Evolutionary conservation across 1,284 basidiomycete species (phyloP).

Genomic region (Cerioporus squamosus): DNA sequence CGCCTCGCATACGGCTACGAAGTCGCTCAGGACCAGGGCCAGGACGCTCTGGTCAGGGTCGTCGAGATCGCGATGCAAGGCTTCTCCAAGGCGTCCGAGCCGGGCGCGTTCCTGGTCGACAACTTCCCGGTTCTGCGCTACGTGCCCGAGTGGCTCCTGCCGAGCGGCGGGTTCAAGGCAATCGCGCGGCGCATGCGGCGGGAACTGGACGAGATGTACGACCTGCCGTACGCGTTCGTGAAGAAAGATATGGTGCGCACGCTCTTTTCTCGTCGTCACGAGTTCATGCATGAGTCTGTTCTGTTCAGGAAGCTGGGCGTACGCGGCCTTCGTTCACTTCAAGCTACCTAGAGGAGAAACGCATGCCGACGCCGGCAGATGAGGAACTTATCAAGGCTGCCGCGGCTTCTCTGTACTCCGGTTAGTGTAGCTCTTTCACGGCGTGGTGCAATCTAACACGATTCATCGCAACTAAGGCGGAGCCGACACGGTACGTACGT

Average conservation of each 20-base stretch:
- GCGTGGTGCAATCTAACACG: neutral
- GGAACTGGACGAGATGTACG: slow-evolving; percentile 37
- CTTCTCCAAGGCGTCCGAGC: slow-evolving; percentile 42
- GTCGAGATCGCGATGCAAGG: slow-evolving; percentile 48
- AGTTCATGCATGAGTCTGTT: neutral
- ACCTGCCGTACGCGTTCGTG: slow-evolving; percentile 39
- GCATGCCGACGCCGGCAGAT: slow-evolving; percentile 23
- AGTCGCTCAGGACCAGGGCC: slow-evolving; percentile 22
- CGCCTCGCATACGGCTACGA: slow-evolving; percentile 44
- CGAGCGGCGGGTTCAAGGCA: slow-evolving; percentile 37
- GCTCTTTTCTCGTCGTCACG: neutral
- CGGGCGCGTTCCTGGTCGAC: slow-evolving; percentile 44
- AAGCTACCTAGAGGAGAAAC: slow-evolving; percentile 32
- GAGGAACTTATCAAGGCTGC: slow-evolving; percentile 43
- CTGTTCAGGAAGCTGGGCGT: neutral
- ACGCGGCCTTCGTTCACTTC: slow-evolving; percentile 35
- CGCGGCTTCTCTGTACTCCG: slow-evolving; percentile 45
- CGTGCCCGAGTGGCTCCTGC: slow-evolving; percentile 41
- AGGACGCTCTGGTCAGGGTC: slow-evolving; percentile 43
- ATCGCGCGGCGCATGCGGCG: slow-evolving; percentile 33
- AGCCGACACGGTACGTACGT: slow-evolving; percentile 36
- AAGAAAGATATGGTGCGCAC: slow-evolving; percentile 36
- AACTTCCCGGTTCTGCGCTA: slow-evolving; percentile 40
- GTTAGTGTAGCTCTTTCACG: slow-evolving; percentile 19
- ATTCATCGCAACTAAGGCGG: neutral